Evolutionary conservation across 805 yeast genomes (phyloP).

Genomic region (Millerozyma miso): DNA sequence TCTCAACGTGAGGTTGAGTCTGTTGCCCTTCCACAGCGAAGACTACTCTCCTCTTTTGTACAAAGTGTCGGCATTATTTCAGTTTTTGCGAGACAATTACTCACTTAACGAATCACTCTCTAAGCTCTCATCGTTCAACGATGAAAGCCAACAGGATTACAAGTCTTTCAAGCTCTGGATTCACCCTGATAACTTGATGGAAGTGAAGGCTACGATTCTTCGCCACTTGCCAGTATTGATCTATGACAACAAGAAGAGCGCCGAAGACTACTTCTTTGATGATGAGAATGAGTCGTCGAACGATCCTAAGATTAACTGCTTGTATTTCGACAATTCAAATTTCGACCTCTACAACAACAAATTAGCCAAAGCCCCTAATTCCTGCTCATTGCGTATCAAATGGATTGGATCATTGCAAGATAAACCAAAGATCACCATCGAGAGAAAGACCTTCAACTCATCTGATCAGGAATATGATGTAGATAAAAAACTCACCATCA

Average conservation of each 20-base stretch:
- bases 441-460: slow-evolving; percentile 69
- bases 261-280: slow-evolving; percentile 48
- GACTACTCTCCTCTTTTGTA: slow-evolving; percentile 89
- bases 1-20: slow-evolving; percentile 79
- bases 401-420: slow-evolving; percentile 85
- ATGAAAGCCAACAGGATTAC: slow-evolving; percentile 36
- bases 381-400: slow-evolving; percentile 77
- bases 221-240: slow-evolving; percentile 91
- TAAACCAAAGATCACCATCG: slow-evolving; percentile 75
- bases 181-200: slow-evolving; percentile 91
- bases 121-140: slow-evolving; percentile 46
- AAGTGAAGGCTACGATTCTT: slow-evolving; percentile 90
- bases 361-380: slow-evolving; percentile 61
- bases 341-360: slow-evolving; percentile 86
- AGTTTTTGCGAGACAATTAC: slow-evolving; percentile 73
- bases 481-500: slow-evolving; percentile 64
- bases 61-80: slow-evolving; percentile 76
- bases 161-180: slow-evolving; percentile 89
- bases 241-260: slow-evolving; percentile 52
- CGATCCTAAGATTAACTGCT: slow-evolving; percentile 73
- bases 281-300: slow-evolving; percentile 21
- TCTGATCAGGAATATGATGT: slow-evolving; percentile 47
- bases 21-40: slow-evolving; percentile 88
- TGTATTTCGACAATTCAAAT: slow-evolving; percentile 80
- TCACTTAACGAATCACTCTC: slow-evolving; percentile 46